Percentiles rank a stretch among this genome's conserved stretches.
These are phyloP conservation scores for Ceratocystis huliohia DNA, from an alignment of 2,329 filamentous ascomycete genomes.

Conservation along the genomic window DNA sequence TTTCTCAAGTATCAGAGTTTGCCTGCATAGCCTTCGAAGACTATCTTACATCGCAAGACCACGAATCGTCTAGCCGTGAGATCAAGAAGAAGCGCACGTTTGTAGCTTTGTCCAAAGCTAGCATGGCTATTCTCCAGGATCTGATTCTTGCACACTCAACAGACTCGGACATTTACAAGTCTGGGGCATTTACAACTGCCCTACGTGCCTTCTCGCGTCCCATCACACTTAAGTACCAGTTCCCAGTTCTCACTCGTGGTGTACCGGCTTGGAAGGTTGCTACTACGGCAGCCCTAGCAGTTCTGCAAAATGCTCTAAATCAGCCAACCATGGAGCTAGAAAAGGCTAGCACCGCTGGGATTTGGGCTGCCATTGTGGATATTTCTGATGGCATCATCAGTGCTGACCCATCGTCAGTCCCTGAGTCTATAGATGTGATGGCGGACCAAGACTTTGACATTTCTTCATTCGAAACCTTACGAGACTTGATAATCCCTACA, in stretches of 20 bases:
- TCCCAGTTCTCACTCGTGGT: slow-evolving; percentile 57
- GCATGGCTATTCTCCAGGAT: slow-evolving; percentile 56
- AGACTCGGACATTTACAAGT: slow-evolving; percentile 55
- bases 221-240: slow-evolving; percentile 69
- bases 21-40: slow-evolving; percentile 51
- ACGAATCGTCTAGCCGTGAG: slow-evolving; percentile 32
- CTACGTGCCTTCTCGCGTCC: slow-evolving; percentile 56
- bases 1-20: slow-evolving; percentile 57
- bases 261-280: slow-evolving; percentile 68
- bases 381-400: slow-evolving; percentile 57
- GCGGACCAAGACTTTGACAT: slow-evolving; percentile 76
- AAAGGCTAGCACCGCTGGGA: slow-evolving; percentile 35
- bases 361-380: slow-evolving; percentile 59
- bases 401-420: slow-evolving; percentile 39
- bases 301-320: slow-evolving; percentile 54
- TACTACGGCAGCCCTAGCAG: slow-evolving; percentile 54
- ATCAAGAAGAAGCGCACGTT: slow-evolving; percentile 50
- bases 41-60: slow-evolving; percentile 18
- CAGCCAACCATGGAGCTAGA: slow-evolving; percentile 34
- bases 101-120: slow-evolving; percentile 74
- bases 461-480: slow-evolving; percentile 53
- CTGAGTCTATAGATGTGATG: slow-evolving; percentile 29
- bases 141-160: slow-evolving; percentile 47
- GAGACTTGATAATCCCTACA: slow-evolving; percentile 58
- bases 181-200: slow-evolving; percentile 51